A percentile compares a stretch with the other conserved stretches of the same genome.
Evolutionary conservation across 495 filamentous ascomycete genomes (phyloP).

Genomic region (Aspergillus baeticus): DNA sequence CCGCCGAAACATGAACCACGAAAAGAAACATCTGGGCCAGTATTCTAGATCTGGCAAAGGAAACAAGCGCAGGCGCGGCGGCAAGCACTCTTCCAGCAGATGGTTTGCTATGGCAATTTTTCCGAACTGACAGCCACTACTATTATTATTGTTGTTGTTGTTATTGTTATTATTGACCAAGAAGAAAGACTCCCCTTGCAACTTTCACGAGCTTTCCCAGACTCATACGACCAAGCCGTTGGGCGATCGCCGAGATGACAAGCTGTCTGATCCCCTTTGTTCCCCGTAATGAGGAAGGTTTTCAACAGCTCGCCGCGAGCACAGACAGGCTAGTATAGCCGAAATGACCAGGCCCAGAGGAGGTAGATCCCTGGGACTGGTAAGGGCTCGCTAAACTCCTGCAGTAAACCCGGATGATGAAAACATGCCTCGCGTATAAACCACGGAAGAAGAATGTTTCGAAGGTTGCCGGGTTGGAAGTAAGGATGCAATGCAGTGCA

Average conservation of each 20-base stretch:
- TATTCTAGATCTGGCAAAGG: background rate
- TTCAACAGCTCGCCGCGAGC: background rate
- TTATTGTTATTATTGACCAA: too few species aligned
- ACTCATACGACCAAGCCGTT: conserved; percentile 1
- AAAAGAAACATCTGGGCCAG: background rate
- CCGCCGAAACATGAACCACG: background rate
- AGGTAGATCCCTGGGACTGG: background rate
- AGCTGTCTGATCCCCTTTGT: background rate
- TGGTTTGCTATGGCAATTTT: background rate
- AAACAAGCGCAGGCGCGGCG: conserved; percentile 10
- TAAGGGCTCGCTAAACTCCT: background rate
- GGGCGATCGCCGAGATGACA: background rate
- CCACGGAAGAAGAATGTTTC: background rate
- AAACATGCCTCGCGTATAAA: background rate
- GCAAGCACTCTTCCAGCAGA: conserved; percentile 1
- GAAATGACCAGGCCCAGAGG: conserved; percentile 1
- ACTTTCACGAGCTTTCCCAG: background rate
- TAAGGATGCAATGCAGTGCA: background rate
- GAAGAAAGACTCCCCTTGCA: background rate
- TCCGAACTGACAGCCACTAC: background rate
- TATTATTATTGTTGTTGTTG: too few species aligned
- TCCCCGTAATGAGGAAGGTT: background rate
- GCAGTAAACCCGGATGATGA: background rate
- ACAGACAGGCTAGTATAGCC: background rate
- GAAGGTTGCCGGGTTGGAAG: background rate